Percentiles rank a stretch among this genome's conserved stretches.
These are phyloP conservation scores for Zymoseptoria brevis DNA, from an alignment of 2,329 filamentous ascomycete genomes.

Conservation along the genomic window DNA sequence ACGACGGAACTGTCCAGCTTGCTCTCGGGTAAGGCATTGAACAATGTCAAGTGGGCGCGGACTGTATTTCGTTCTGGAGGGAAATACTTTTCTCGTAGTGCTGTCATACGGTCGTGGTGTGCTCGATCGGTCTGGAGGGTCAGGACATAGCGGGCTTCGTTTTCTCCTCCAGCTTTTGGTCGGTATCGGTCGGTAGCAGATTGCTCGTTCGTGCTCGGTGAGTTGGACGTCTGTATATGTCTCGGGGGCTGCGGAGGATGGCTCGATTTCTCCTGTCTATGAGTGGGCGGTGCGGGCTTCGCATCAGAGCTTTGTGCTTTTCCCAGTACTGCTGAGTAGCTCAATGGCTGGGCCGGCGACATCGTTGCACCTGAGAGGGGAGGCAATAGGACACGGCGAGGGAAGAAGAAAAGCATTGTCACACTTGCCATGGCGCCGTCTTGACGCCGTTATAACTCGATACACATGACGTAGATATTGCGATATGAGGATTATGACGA, in stretches of 20 bases:
- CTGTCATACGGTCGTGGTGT: slow-evolving; percentile 34
- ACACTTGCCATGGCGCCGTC: not conserved
- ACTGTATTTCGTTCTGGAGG: slow-evolving; percentile 37
- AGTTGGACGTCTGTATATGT: not conserved
- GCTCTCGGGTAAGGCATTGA: slow-evolving; percentile 39
- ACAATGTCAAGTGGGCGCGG: slow-evolving; percentile 39
- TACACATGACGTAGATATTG: not conserved
- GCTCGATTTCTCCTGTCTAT: not conserved
- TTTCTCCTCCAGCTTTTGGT: slow-evolving; percentile 26
- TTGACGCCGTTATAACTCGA: not conserved
- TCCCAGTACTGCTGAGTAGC: slow-evolving; percentile 2
- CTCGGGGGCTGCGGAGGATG: not conserved
- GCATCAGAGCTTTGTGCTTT: not conserved
- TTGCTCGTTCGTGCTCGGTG: not conserved
- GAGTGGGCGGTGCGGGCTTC: not conserved
- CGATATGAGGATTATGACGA: not conserved
- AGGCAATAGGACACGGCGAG: not conserved
- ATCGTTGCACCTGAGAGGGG: not conserved
- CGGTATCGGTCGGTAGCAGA: not conserved
- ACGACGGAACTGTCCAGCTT: slow-evolving; percentile 31
- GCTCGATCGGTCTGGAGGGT: slow-evolving; percentile 35
- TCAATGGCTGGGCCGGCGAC: not conserved
- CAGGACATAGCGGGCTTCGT: slow-evolving; percentile 33
- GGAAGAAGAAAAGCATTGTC: not conserved
- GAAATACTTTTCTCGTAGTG: slow-evolving; percentile 35